Conservation (phyloP, 805 yeast genomes). For the Isabelozyma gotoi region DNA sequence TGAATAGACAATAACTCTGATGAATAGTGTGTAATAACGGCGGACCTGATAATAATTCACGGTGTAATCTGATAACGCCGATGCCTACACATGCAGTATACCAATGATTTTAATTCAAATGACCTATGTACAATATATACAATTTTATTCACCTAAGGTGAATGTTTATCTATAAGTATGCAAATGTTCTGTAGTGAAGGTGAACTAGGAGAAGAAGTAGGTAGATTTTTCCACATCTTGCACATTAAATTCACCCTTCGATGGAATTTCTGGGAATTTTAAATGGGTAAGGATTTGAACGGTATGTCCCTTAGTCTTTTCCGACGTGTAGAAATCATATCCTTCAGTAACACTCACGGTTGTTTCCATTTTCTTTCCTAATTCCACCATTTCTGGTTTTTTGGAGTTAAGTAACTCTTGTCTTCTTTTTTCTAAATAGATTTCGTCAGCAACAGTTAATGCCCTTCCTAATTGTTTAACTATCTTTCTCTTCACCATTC, state of each 20-base stretch:
- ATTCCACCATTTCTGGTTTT: slow-evolving; percentile 46
- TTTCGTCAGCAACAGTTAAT: slow-evolving; percentile 69
- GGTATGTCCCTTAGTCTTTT: slow-evolving; percentile 21
- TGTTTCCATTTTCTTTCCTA: slow-evolving; percentile 61
- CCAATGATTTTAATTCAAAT: too few species aligned
- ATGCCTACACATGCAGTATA: too few species aligned
- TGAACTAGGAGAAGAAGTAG: slow-evolving; percentile 64
- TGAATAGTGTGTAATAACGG: too few species aligned
- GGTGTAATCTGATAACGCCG: too few species aligned
- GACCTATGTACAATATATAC: too few species aligned
- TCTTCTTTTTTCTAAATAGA: slow-evolving; percentile 67
- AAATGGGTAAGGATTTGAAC: slow-evolving; percentile 64
- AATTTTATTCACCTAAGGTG: too few species aligned
- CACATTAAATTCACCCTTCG: slow-evolving; percentile 83
- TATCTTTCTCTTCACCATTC: slow-evolving; percentile 48
- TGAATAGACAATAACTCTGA: too few species aligned
- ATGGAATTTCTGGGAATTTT: slow-evolving; percentile 69
- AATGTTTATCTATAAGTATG: slow-evolving; percentile 2
- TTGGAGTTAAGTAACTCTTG: slow-evolving; percentile 51
- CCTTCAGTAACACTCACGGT: slow-evolving; percentile 59
- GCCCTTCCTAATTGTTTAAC: slow-evolving; percentile 51
- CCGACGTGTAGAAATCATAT: slow-evolving; percentile 23
- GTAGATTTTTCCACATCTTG: slow-evolving; percentile 64
- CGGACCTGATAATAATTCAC: too few species aligned
- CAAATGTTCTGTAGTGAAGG: slow-evolving; percentile 1